These are phyloP conservation scores for Saccharomycopsis sp. DNA, from an alignment of 805 yeast species.

Conservation along the genomic window DNA sequence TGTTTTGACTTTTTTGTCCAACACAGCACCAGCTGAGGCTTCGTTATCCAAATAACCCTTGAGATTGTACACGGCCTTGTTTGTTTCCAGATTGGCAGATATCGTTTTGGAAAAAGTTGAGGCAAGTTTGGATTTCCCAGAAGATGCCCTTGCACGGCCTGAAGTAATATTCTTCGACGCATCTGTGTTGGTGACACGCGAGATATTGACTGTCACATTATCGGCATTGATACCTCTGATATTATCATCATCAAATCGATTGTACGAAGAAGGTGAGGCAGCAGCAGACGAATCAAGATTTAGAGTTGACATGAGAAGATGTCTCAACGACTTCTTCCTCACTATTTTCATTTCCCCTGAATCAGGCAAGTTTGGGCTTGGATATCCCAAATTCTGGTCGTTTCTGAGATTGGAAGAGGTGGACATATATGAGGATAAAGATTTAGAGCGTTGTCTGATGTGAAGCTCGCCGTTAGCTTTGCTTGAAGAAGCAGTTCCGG, in stretches of 20 bases:
- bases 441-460: slow-evolving; percentile 8
- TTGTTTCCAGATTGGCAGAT: too few relatives aligned
- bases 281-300: slow-evolving; percentile 10
- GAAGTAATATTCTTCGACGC: slow-evolving; percentile 23
- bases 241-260: slow-evolving; percentile 16
- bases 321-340: slow-evolving; percentile 9
- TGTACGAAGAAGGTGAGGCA: not conserved
- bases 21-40: too few relatives aligned
- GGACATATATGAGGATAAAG: slow-evolving; percentile 11
- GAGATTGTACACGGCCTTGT: too few relatives aligned
- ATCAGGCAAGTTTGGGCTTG: not conserved
- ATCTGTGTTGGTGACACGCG: slow-evolving; percentile 21
- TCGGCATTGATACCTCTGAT: slow-evolving; percentile 24
- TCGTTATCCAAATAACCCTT: too few relatives aligned
- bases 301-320: slow-evolving; percentile 2
- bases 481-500: not conserved
- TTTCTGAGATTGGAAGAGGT: not conserved
- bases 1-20: too few relatives aligned
- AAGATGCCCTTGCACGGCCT: not conserved
- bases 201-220: slow-evolving; percentile 25
- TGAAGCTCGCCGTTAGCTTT: not conserved
- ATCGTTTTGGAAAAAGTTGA: not conserved
- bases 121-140: not conserved
- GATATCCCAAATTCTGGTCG: not conserved
- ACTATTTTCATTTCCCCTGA: not conserved